Evolutionary conservation across 2,329 filamentous ascomycete genomes (phyloP).

Genomic region (Stagonosporopsis vannaccii): DNA sequence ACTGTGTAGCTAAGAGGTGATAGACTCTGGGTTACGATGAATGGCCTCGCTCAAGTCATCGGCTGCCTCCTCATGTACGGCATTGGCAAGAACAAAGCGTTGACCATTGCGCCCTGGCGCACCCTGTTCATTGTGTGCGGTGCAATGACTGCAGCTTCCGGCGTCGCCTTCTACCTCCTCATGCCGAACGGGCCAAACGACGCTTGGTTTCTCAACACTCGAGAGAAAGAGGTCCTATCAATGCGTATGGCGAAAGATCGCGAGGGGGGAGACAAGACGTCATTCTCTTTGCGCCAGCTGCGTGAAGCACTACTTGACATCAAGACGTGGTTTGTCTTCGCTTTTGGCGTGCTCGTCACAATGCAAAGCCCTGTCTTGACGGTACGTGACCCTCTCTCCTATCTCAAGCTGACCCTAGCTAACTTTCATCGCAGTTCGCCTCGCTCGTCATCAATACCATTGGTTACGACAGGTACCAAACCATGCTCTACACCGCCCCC

Average conservation of each 20-base stretch:
- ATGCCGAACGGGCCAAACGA: constrained; percentile 57
- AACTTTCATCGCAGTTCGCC: constrained; percentile 50
- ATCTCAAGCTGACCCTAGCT: background rate
- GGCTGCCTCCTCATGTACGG: constrained; percentile 60
- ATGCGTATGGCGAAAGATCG: constrained; percentile 48
- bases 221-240: constrained; percentile 54
- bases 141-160: constrained; percentile 54
- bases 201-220: constrained; percentile 58
- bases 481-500: constrained; percentile 57
- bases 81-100: constrained; percentile 51
- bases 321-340: constrained; percentile 14
- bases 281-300: constrained; percentile 55
- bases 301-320: constrained; percentile 48
- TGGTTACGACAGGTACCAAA: constrained; percentile 50
- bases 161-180: constrained; percentile 55
- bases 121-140: constrained; percentile 60
- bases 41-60: constrained; percentile 56
- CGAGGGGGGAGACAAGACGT: constrained; percentile 54
- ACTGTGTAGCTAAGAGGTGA: background rate
- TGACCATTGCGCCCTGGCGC: constrained; percentile 56
- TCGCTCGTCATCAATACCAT: constrained; percentile 56
- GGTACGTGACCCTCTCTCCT: background rate
- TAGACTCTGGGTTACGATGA: constrained; percentile 55
- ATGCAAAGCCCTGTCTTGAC: constrained; percentile 55
- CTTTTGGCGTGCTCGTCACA: constrained; percentile 51